A percentile compares a stretch with the other conserved stretches of the same genome.
These are phyloP conservation scores for Amaranthus tricolor DNA, from an alignment of 179 eudicot genomes.

Conservation along the genomic window DNA sequence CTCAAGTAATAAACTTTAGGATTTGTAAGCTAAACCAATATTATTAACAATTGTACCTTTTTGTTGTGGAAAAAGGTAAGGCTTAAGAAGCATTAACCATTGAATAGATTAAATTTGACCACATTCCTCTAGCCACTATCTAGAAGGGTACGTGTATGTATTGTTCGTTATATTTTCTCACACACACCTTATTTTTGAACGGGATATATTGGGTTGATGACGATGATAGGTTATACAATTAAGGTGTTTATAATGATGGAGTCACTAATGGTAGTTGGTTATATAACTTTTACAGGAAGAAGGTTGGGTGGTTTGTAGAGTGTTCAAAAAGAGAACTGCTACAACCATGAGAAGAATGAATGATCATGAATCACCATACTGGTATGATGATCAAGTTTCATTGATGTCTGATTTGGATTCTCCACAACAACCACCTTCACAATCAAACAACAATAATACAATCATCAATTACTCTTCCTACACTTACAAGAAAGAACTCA, in stretches of 20 bases:
- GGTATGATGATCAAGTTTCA: conserved; percentile 76
- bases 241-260: not conserved
- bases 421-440: conserved; percentile 46
- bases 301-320: conserved; percentile 85
- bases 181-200: too few species aligned
- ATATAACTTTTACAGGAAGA: conserved; percentile 59
- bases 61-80: too few species aligned
- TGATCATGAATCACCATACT: conserved; percentile 51
- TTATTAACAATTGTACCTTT: too few species aligned
- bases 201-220: too few species aligned
- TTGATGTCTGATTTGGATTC: conserved; percentile 66
- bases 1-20: too few species aligned
- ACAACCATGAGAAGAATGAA: conserved; percentile 43
- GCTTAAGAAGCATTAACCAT: too few species aligned
- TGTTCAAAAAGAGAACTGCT: conserved; percentile 68
- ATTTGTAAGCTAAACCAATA: too few species aligned
- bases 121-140: too few species aligned
- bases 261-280: not conserved
- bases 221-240: not conserved
- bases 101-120: too few species aligned
- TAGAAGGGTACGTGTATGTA: too few species aligned
- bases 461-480: conserved; percentile 23
- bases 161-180: too few species aligned
- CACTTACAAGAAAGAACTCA: conserved; percentile 42
- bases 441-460: conserved; percentile 22